Conservation (phyloP, 1,284 basidiomycete genomes). For the Hemileia vastatrix region DNA sequence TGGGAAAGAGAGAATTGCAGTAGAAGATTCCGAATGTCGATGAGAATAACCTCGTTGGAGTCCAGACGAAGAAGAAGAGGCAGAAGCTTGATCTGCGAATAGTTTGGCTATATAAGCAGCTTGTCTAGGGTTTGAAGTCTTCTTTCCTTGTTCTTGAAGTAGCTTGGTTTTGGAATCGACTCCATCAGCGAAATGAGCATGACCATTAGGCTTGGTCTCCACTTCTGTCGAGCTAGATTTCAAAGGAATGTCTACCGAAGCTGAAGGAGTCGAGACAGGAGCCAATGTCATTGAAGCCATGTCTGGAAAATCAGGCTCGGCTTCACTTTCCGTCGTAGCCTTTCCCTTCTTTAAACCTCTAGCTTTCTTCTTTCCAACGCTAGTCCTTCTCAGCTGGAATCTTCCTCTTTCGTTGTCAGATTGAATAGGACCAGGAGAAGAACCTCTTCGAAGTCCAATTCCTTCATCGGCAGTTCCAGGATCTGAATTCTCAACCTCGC, state of each 20-base stretch:
- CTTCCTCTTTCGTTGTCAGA: constrained; percentile 25
- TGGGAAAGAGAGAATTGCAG: neutral
- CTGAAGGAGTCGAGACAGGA: neutral
- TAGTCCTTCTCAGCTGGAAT: constrained; percentile 27
- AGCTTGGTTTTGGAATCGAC: neutral
- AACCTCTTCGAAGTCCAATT: neutral
- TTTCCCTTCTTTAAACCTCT: constrained; percentile 27
- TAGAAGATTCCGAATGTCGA: neutral
- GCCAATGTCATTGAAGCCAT: constrained; percentile 31
- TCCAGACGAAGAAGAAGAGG: neutral
- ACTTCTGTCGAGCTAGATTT: neutral
- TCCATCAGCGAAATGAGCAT: constrained; percentile 2
- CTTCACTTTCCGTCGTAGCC: constrained; percentile 30
- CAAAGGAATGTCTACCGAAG: neutral
- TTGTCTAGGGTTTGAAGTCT: constrained; percentile 2
- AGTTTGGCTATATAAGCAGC: constrained; percentile 19
- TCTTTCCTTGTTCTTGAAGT: too few species aligned
- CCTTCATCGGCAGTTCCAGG: neutral
- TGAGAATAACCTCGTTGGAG: neutral
- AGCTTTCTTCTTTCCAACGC: constrained; percentile 24
- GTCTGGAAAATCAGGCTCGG: constrained; percentile 32
- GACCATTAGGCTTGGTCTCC: neutral
- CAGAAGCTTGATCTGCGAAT: constrained; percentile 6
- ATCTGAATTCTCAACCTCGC: neutral
- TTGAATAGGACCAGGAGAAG: neutral